These are phyloP conservation scores for Hanseniaspora lachancei DNA, from an alignment of 805 yeast species.

Conservation along the genomic window DNA sequence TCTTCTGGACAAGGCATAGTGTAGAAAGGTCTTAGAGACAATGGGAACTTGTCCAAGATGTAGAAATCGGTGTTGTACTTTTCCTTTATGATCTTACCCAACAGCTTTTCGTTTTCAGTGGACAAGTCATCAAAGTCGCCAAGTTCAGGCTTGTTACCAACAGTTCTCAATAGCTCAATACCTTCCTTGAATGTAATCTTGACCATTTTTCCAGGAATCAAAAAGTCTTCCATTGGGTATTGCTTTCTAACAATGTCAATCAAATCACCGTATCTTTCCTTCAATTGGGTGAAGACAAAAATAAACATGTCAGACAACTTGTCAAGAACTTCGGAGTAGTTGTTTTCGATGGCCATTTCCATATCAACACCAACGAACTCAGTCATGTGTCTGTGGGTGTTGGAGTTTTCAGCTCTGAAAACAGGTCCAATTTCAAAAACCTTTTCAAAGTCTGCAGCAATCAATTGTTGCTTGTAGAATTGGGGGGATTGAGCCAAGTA, in stretches of 20 bases:
- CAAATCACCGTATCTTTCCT: constrained; percentile 65
- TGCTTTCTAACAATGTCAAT: constrained; percentile 84
- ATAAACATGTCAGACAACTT: constrained; percentile 59
- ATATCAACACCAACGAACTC: constrained; percentile 95
- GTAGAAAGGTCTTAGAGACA: constrained; percentile 93
- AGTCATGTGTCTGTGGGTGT: constrained; percentile 98
- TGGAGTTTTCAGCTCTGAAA: constrained; percentile 97
- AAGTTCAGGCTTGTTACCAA: constrained; percentile 68
- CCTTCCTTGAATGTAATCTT: constrained; percentile 84
- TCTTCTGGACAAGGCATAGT: constrained; percentile 97
- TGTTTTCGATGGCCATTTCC: constrained; percentile 97
- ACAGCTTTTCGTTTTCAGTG: constrained; percentile 87
- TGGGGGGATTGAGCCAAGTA: constrained; percentile 97
- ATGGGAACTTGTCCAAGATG: constrained; percentile 95
- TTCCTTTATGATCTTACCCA: constrained; percentile 84
- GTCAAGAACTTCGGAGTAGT: constrained; percentile 80
- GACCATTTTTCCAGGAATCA: constrained; percentile 87
- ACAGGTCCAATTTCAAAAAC: constrained; percentile 97
- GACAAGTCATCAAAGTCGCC: constrained; percentile 74
- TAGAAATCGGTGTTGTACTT: constrained; percentile 96
- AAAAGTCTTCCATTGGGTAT: constrained; percentile 95
- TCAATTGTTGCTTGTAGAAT: constrained; percentile 92
- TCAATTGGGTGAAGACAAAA: constrained; percentile 76
- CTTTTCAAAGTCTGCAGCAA: constrained; percentile 93
- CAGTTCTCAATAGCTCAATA: constrained; percentile 68